Evolutionary conservation across 2,329 filamentous ascomycete genomes (phyloP).

Genomic region (Aschersonia sp.): DNA sequence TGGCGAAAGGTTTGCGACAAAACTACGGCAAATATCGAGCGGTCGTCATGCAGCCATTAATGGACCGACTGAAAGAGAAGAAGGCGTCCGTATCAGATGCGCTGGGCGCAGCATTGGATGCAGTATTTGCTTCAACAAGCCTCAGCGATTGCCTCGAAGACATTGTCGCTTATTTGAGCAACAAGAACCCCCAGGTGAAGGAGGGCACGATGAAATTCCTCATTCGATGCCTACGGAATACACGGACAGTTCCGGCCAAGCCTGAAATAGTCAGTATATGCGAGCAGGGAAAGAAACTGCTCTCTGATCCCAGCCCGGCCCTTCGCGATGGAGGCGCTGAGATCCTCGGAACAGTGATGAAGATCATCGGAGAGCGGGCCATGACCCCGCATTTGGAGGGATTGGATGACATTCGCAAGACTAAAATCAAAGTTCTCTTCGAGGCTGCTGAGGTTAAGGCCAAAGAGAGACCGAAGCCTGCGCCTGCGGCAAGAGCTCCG

Average conservation of each 20-base stretch:
- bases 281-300: slow-evolving; percentile 77
- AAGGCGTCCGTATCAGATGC: slow-evolving; percentile 82
- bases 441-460: slow-evolving; percentile 42
- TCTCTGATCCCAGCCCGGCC: slow-evolving; percentile 77
- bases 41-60: slow-evolving; percentile 71
- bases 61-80: slow-evolving; percentile 96
- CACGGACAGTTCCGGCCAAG: slow-evolving; percentile 70
- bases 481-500: slow-evolving; percentile 41
- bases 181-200: slow-evolving; percentile 98
- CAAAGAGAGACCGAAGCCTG: slow-evolving; percentile 66
- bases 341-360: slow-evolving; percentile 89
- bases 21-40: slow-evolving; percentile 69
- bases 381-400: slow-evolving; percentile 91
- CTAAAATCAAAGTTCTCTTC: slow-evolving; percentile 87
- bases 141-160: slow-evolving; percentile 86
- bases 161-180: slow-evolving; percentile 65
- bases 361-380: slow-evolving; percentile 90
- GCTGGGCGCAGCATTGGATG: slow-evolving; percentile 70
- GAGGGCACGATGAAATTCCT: slow-evolving; percentile 89
- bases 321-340: slow-evolving; percentile 84
- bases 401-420: slow-evolving; percentile 88
- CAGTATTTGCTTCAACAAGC: slow-evolving; percentile 48
- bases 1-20: slow-evolving; percentile 74
- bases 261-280: slow-evolving; percentile 73
- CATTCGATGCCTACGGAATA: slow-evolving; percentile 73